These are phyloP conservation scores for Cucurbitaria berberidis DNA, from an alignment of 2,329 filamentous ascomycete genomes.

Conservation along the genomic window DNA sequence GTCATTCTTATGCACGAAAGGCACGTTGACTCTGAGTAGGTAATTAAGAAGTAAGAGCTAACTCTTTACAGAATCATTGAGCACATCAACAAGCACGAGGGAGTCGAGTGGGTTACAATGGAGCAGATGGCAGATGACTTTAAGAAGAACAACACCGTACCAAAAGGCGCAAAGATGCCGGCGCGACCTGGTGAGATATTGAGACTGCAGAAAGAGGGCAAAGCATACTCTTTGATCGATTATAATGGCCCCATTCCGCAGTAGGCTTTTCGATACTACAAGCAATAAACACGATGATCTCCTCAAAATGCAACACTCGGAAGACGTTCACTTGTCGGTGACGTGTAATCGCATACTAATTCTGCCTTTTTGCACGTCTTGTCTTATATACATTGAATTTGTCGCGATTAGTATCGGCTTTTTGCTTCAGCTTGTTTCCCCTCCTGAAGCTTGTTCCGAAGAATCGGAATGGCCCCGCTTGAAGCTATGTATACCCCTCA, in stretches of 20 bases:
- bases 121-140: conserved; percentile 76
- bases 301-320: neutral
- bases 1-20: conserved; percentile 76
- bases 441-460: conserved; percentile 3
- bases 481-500: conserved; percentile 17
- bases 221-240: conserved; percentile 31
- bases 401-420: neutral
- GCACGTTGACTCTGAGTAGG: conserved; percentile 44
- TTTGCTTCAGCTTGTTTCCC: neutral
- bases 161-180: conserved; percentile 66
- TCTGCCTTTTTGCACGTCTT: no score
- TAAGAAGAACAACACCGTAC: conserved; percentile 67
- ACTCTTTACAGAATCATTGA: conserved; percentile 63
- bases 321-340: neutral
- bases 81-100: conserved; percentile 68
- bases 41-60: neutral
- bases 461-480: conserved; percentile 11
- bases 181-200: conserved; percentile 61
- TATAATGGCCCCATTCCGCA: conserved; percentile 24
- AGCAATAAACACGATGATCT: neutral
- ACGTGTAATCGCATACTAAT: no score
- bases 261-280: neutral
- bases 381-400: neutral
- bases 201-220: conserved; percentile 48
- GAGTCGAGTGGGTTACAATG: conserved; percentile 72